Evolutionary conservation across 257 asterid species (phyloP).

Genomic region (Leonotis leonurus): DNA sequence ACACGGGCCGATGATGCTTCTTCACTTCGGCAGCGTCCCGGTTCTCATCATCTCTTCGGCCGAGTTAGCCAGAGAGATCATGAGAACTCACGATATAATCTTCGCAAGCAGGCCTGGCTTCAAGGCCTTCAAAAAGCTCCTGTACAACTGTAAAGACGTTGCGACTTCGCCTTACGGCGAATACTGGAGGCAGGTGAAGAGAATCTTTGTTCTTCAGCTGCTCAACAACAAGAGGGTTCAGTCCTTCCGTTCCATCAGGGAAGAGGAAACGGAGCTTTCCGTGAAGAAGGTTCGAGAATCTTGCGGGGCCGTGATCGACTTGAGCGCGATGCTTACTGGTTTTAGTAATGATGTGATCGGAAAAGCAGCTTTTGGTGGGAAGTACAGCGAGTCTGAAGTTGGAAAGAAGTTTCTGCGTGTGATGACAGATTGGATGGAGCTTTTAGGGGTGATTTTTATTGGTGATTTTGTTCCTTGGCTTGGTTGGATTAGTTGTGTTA

Average conservation of each 20-base stretch:
- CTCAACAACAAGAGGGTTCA: background rate
- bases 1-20: constrained; percentile 11
- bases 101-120: background rate
- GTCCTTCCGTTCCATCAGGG: background rate
- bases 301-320: background rate
- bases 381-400: background rate
- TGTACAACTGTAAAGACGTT: background rate
- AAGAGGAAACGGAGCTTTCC: background rate
- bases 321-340: background rate
- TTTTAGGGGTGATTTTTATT: background rate
- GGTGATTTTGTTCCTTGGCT: background rate
- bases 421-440: background rate
- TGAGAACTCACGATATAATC: background rate
- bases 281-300: background rate
- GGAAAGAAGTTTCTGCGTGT: background rate
- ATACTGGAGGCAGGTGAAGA: background rate
- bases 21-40: background rate
- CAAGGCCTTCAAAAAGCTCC: background rate
- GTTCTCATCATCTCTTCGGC: background rate
- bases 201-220: background rate
- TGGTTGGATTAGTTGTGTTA: no score
- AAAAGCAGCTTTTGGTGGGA: background rate
- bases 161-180: background rate
- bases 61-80: background rate
- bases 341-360: background rate